Evolutionary conservation across 106 monocot species (phyloP).

Genomic region (Dioscorea alata): DNA sequence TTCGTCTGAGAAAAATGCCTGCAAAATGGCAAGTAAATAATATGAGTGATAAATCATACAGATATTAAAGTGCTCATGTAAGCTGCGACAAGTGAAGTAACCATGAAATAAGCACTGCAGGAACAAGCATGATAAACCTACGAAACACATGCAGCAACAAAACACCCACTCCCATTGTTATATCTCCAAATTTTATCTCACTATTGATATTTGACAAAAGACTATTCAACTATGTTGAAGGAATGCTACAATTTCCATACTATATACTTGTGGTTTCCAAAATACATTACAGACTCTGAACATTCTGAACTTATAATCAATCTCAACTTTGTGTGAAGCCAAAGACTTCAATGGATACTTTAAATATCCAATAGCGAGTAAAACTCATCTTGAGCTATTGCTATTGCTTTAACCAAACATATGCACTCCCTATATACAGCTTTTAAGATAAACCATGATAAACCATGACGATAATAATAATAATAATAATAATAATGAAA

Average conservation of each 20-base stretch:
- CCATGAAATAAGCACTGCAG: background rate
- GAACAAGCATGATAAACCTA: background rate
- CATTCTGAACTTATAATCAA: background rate
- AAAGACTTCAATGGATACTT: background rate
- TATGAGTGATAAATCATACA: too few relatives aligned
- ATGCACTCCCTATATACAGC: too few relatives aligned
- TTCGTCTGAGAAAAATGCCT: constrained; percentile 87
- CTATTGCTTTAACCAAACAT: too few relatives aligned
- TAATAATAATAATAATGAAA: background rate
- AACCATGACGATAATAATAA: background rate
- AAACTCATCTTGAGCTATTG: background rate
- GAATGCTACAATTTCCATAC: background rate
- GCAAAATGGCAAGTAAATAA: background rate
- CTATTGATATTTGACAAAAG: background rate
- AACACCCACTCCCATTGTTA: too few relatives aligned
- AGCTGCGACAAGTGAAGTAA: background rate
- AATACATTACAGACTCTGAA: background rate
- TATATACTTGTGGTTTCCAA: too few relatives aligned
- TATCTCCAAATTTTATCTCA: background rate
- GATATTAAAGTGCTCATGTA: background rate
- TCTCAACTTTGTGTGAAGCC: background rate
- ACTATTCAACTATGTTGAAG: background rate
- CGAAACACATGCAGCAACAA: too few relatives aligned
- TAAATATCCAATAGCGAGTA: background rate
- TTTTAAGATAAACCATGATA: too few relatives aligned